Conservation (phyloP, 2,329 filamentous ascomycete genomes). For the Eutypella sp. region DNA sequence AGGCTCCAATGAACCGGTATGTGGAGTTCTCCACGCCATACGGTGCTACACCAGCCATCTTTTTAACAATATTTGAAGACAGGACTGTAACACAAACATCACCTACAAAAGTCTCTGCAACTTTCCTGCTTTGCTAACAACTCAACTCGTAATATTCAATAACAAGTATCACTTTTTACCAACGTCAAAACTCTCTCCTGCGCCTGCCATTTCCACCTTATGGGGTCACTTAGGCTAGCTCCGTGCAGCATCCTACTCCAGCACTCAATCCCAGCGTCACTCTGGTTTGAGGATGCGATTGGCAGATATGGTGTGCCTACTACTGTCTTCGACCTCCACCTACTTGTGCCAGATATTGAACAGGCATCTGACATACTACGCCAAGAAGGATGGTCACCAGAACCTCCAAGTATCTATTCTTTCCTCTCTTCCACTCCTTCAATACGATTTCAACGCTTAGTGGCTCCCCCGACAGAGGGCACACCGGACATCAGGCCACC, state of each 20-base stretch:
- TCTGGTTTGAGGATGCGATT: conserved; percentile 21
- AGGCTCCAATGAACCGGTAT: too few relatives aligned
- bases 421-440: background rate
- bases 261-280: background rate
- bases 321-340: conserved; percentile 17
- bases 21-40: too few relatives aligned
- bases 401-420: background rate
- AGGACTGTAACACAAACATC: too few relatives aligned
- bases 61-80: too few relatives aligned
- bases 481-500: too few relatives aligned
- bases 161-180: background rate
- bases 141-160: background rate
- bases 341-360: conserved; percentile 16
- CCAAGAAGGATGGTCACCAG: conserved; percentile 8
- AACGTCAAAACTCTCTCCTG: background rate
- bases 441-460: background rate
- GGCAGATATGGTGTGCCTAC: conserved; percentile 18
- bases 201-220: background rate
- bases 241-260: background rate
- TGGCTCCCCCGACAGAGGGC: too few relatives aligned
- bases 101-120: background rate
- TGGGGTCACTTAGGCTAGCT: background rate
- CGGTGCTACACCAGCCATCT: too few relatives aligned
- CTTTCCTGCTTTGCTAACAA: background rate
- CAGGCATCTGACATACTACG: conserved; percentile 10